Percentiles rank a stretch among this genome's conserved stretches.
phyloP scores from a whole-genome alignment of 805 yeast species.

The Zygosaccharomyces gambellarensis region DNA sequence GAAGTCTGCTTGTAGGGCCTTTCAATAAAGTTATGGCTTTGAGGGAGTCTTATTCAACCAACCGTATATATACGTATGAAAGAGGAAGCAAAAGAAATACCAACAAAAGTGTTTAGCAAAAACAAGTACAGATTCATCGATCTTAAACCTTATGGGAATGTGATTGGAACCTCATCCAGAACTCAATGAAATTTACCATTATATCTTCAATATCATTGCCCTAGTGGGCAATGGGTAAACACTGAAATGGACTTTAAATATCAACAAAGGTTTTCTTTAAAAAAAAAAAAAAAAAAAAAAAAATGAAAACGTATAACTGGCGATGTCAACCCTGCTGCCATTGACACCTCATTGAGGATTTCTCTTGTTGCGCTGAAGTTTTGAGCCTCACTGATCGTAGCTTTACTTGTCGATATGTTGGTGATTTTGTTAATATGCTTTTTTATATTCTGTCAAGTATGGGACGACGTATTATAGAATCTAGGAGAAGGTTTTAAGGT shows the following conservation, averaged over 20 bases:
- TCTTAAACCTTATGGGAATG: neutral
- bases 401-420: neutral
- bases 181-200: neutral
- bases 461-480: conserved; percentile 2
- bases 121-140: neutral
- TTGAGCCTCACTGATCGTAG: neutral
- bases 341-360: neutral
- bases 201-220: conserved; percentile 2
- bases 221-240: conserved; percentile 2
- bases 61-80: neutral
- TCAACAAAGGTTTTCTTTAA: neutral
- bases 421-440: conserved; percentile 2
- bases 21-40: neutral
- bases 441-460: conserved; percentile 3
- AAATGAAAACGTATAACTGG: neutral
- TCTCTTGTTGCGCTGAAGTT: neutral
- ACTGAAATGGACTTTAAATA: neutral
- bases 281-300: neutral
- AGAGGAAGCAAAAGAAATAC: neutral
- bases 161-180: neutral
- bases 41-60: neutral
- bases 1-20: neutral
- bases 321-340: neutral
- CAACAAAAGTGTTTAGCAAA: neutral
- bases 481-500: neutral